Percentiles rank a stretch among this genome's conserved stretches.
These are phyloP conservation scores for Thuidium tamariscinum DNA, from an alignment of 225 moss, liverwort and hornwort genomes.

Conservation along the genomic window DNA sequence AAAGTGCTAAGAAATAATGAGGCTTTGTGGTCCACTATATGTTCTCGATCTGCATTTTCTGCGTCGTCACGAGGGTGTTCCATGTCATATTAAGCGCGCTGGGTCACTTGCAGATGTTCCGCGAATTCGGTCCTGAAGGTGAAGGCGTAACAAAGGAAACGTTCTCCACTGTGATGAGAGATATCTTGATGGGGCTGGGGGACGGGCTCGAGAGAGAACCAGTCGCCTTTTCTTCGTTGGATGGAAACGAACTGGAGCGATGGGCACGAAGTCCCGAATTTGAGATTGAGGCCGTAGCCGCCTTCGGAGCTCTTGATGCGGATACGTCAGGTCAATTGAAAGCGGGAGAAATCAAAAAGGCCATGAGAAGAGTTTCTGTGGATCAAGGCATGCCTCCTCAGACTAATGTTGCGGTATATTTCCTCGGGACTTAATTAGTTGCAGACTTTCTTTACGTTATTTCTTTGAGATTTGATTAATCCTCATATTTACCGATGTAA, in stretches of 20 bases:
- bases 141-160: slow-evolving; percentile 35
- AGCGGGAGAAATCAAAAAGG: slow-evolving; percentile 39
- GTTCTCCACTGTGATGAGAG: slow-evolving; percentile 51
- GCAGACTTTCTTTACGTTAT: neutral
- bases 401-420: slow-evolving; percentile 32
- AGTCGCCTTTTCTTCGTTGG: slow-evolving; percentile 24
- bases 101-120: slow-evolving; percentile 44
- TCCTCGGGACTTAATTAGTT: neutral
- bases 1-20: neutral
- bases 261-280: slow-evolving; percentile 35
- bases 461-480: neutral
- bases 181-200: slow-evolving; percentile 67
- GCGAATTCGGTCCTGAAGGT: slow-evolving; percentile 37
- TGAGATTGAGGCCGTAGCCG: slow-evolving; percentile 39
- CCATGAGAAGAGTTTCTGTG: slow-evolving; percentile 30
- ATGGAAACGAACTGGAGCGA: slow-evolving; percentile 30
- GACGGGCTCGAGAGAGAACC: slow-evolving; percentile 79
- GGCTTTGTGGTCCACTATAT: neutral
- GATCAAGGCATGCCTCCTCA: slow-evolving; percentile 74
- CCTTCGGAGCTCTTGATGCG: slow-evolving; percentile 37
- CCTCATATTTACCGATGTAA: neutral
- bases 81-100: neutral
- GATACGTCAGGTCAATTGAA: slow-evolving; percentile 12
- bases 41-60: neutral
- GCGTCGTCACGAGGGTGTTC: neutral